Evolutionary conservation across 176 grass and related monocot species (phyloP).

Genomic region (Lolium perenne): DNA sequence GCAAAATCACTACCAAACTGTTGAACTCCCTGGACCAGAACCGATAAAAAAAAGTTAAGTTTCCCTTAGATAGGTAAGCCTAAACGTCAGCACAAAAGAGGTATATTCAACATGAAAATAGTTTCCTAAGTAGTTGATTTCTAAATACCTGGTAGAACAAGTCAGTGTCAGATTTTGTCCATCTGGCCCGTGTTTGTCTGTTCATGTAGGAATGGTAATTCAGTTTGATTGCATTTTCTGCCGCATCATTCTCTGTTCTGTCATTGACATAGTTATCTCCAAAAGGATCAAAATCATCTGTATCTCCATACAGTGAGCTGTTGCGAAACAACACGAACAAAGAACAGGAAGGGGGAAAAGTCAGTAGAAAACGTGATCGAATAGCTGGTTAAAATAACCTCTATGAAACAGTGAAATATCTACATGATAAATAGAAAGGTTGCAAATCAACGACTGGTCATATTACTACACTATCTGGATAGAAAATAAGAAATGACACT

Average conservation of each 20-base stretch:
- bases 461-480: too few relatives aligned
- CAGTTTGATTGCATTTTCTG: neutral
- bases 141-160: constrained; percentile 84
- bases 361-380: neutral
- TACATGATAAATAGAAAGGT: neutral
- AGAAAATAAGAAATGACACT: too few relatives aligned
- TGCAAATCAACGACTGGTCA: neutral
- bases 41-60: constrained; percentile 3
- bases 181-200: constrained; percentile 45
- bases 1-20: constrained; percentile 97
- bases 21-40: constrained; percentile 67
- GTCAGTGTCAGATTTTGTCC: constrained; percentile 88
- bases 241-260: constrained; percentile 22
- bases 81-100: neutral
- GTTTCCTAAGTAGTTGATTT: constrained; percentile 31
- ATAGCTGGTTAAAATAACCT: constrained; percentile 14
- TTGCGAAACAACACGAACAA: constrained; percentile 6
- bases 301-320: constrained; percentile 28
- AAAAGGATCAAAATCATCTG: constrained; percentile 49
- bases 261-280: constrained; percentile 40
- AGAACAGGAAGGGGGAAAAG: neutral
- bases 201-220: constrained; percentile 71
- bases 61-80: too few relatives aligned
- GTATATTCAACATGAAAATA: constrained; percentile 25
- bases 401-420: constrained; percentile 8